Evolutionary conservation across 225 moss, liverwort and hornwort species (phyloP).

Genomic region (Sphagnum tenellum): DNA sequence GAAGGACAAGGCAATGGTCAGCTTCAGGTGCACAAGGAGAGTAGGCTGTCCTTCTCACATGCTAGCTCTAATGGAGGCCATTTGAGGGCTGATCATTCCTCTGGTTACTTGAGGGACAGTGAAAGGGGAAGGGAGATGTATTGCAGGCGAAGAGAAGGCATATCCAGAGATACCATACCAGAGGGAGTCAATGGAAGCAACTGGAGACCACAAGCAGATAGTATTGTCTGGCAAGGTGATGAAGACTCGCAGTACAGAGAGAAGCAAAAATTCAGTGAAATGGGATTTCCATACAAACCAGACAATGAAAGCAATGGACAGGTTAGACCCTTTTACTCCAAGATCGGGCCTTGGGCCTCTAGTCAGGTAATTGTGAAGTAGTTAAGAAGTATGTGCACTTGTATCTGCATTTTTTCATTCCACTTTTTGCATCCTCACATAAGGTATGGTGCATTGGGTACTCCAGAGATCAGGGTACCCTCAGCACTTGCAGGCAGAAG

Average conservation of each 20-base stretch:
- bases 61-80: conserved; percentile 13
- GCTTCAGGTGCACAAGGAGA: conserved; percentile 3
- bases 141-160: no score
- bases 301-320: conserved; percentile 21
- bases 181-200: conserved; percentile 18
- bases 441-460: conserved; percentile 4
- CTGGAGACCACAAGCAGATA: conserved; percentile 32
- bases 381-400: no score
- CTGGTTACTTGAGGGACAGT: no score
- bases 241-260: conserved; percentile 14
- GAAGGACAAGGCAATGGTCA: conserved; percentile 17
- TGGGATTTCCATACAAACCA: conserved; percentile 18
- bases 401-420: no score
- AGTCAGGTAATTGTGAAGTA: no score
- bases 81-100: no score
- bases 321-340: conserved; percentile 13
- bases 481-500: conserved; percentile 6
- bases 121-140: neutral
- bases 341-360: no score
- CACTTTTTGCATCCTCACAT: no score
- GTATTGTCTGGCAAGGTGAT: conserved; percentile 27
- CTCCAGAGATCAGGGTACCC: conserved; percentile 11
- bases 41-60: conserved; percentile 3
- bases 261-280: conserved; percentile 10
- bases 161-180: conserved; percentile 5